Percentiles rank a stretch among this genome's conserved stretches.
phyloP scores from a whole-genome alignment of 1,139 yeast genomes.

The Yamadazyma trypodendri region DNA sequence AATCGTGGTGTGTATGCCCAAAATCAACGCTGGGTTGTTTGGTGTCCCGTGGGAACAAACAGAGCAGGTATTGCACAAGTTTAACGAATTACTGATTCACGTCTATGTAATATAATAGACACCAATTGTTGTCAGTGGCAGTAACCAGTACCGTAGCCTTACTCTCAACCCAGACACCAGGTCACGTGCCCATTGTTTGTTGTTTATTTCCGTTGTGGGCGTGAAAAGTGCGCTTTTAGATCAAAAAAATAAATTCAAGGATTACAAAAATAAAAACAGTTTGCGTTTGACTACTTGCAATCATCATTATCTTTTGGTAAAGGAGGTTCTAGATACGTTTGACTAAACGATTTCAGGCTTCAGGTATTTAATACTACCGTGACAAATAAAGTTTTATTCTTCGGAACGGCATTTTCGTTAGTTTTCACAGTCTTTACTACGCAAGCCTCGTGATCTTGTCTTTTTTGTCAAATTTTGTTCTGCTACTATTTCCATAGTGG shows the following conservation, averaged over 20 bases:
- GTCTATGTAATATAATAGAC: conserved; percentile 7
- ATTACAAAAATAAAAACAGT: conserved; percentile 4
- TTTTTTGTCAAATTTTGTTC: no score
- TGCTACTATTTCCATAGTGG: background rate
- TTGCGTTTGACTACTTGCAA: background rate
- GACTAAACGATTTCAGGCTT: no score
- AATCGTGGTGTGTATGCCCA: conserved; percentile 59
- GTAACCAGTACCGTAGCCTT: background rate
- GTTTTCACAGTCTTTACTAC: background rate
- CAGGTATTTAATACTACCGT: no score
- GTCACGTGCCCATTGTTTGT: conserved; percentile 2
- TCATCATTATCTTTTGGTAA: no score
- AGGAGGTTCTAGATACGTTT: no score
- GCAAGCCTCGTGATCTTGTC: background rate
- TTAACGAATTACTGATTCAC: conserved; percentile 9
- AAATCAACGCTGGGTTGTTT: conserved; percentile 78
- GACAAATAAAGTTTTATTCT: no score
- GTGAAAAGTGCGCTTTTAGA: background rate
- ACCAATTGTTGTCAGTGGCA: background rate
- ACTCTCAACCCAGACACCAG: background rate
- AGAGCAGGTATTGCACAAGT: conserved; percentile 42
- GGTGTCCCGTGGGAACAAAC: conserved; percentile 77
- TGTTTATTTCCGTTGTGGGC: background rate
- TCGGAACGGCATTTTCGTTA: no score
- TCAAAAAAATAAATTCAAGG: conserved; percentile 3